Evolutionary conservation across 208 protist species (phyloP).

Genomic region (Trichomonas vaginalis): DNA sequence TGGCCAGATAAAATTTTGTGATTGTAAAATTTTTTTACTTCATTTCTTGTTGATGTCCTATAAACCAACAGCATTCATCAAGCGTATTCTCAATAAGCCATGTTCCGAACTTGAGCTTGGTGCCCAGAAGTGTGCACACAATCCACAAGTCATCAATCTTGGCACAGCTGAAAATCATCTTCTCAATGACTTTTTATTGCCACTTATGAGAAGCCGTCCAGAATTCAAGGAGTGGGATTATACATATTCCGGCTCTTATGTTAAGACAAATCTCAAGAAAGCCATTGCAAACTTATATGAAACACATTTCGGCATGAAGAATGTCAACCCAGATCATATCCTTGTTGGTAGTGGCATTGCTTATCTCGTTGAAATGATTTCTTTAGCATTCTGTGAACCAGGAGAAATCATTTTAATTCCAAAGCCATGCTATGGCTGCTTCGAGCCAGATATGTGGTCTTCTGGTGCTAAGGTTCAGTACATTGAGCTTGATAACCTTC

Average conservation of each 20-base stretch:
- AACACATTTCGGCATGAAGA: not conserved
- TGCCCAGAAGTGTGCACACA: not conserved
- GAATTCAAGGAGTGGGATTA: not conserved
- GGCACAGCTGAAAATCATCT: slow-evolving; percentile 11
- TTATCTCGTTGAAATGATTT: not conserved
- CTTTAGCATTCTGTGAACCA: not conserved
- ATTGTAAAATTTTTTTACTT: no score
- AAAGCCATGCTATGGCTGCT: slow-evolving; percentile 7
- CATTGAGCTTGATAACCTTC: not conserved
- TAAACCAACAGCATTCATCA: not conserved
- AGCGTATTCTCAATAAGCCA: not conserved
- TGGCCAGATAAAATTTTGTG: no score
- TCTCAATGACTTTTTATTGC: not conserved
- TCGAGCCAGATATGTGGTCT: not conserved
- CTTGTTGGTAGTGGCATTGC: not conserved
- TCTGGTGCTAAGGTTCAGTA: not conserved
- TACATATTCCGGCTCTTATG: not conserved
- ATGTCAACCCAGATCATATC: not conserved
- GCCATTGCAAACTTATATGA: not conserved
- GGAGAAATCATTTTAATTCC: not conserved
- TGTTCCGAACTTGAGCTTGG: not conserved
- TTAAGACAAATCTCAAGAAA: not conserved
- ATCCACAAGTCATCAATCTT: not conserved
- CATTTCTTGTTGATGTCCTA: no score
- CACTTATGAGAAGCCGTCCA: not conserved